These are phyloP conservation scores for Pseudogymnoascus sp. DNA, from an alignment of 2,329 filamentous ascomycete species.

Conservation along the genomic window DNA sequence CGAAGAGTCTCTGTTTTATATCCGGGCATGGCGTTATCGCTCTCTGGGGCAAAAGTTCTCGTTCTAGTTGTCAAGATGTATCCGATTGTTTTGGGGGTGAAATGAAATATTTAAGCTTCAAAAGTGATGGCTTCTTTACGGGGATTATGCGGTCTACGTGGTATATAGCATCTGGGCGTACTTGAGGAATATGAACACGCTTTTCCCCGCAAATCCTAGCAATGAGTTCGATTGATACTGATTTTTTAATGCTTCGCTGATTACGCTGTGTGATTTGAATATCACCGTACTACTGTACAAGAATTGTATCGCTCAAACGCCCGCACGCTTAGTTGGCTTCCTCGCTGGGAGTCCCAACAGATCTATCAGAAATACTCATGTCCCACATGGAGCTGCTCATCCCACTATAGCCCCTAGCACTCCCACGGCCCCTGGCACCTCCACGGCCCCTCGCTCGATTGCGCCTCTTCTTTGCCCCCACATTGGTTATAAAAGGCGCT, in stretches of 20 bases:
- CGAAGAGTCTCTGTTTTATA: conserved; percentile 7
- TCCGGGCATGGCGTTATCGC: conserved; percentile 4
- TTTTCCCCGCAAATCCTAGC: not conserved
- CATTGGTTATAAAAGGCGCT: conserved; percentile 33
- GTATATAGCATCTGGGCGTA: not conserved
- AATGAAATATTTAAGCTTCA: conserved; percentile 5
- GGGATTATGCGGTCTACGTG: conserved; percentile 5
- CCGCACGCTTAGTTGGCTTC: not conserved
- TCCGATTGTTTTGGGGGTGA: not conserved
- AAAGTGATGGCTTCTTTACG: not conserved
- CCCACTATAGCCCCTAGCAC: not conserved
- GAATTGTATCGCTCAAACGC: not conserved
- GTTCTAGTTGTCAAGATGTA: conserved; percentile 7
- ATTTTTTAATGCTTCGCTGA: not conserved
- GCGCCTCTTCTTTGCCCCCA: not conserved
- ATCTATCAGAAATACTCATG: not conserved
- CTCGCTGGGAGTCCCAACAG: not conserved
- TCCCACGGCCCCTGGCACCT: not conserved
- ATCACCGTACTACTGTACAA: not conserved
- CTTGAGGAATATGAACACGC: conserved; percentile 2
- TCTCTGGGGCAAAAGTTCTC: conserved; percentile 7
- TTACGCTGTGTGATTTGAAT: not conserved
- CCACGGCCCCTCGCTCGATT: not conserved
- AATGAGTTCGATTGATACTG: not conserved
- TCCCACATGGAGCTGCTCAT: not conserved